Base-by-base conservation (phyloP, 768 basidiomycete species). In the Mycena crocata region DNA sequence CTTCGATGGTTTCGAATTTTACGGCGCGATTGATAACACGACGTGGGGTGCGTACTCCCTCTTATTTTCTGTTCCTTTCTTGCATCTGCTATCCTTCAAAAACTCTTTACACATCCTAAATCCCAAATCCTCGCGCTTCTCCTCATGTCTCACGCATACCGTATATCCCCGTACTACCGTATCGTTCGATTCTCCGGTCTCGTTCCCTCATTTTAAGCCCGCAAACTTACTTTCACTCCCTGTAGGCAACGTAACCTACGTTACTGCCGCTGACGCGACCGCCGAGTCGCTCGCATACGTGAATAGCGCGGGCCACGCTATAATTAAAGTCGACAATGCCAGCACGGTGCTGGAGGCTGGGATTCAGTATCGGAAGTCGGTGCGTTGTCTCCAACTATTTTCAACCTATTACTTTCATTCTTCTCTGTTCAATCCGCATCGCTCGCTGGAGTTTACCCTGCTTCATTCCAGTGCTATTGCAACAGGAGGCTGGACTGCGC, bases 301-400 rank as follows among this genome's bases (percentile, higher is more conserved):
- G 68, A 89, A 91, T 67, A 71, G 71, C 45, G 83, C 83, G 1
- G 89, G 91, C 9, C 87, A 90, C 60, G 90, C 89, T 7, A 83
- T 95, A 66, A 80, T 95, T 52, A 88, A 85, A 71, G 93, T 94
- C 8, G 93, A 94, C 81, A 93, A 93, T 72, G 77, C 79, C 10
- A 87, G 56, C 56, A 62, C 48, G 32, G 68, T 70, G 2, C 45
- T 66, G n/a, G 30, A 12, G 1, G 46, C 24, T 2, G 64, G 64
- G 6, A 63, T 70, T 19, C 64, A 66, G 50, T 66, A 70, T 19
- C 68, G 68, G 14, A 70, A 70, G n/a, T 66, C 64, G 8, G 68
- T 70, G 44, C 48, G 66, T 57, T 54, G 15, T 32, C 45, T 9
- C 3, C 5, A 21, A 17, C 13, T n/a, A 4, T 17, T 15, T 17